A percentile compares a stretch with the other conserved stretches of the same genome.
Conservation (phyloP, 129 eudicot genomes). For the Sambucus nigra region DNA sequence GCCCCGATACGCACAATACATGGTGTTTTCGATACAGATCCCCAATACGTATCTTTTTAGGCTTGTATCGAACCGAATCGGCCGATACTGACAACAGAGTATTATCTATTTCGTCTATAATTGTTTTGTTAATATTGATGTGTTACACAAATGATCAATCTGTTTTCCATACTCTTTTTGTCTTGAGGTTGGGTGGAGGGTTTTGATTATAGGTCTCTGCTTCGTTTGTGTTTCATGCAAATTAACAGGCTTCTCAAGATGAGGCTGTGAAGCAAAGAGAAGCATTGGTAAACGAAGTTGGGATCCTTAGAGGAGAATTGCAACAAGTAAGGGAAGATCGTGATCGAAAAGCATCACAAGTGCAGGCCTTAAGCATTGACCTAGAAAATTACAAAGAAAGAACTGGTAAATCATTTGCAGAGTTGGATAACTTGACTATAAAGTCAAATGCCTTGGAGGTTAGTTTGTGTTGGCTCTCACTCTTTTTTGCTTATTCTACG, state of each 20-base stretch:
- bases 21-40: too few relatives aligned
- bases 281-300: constrained; percentile 29
- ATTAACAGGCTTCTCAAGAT: constrained; percentile 34
- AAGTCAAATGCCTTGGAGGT: constrained; percentile 46
- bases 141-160: background rate
- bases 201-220: background rate
- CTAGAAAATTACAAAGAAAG: constrained; percentile 23
- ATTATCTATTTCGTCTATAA: too few relatives aligned
- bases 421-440: constrained; percentile 16
- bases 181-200: too few relatives aligned
- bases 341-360: constrained; percentile 30
- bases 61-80: too few relatives aligned
- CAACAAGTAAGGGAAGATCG: constrained; percentile 58
- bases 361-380: constrained; percentile 33
- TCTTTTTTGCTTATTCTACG: background rate
- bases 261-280: constrained; percentile 51
- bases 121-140: too few relatives aligned
- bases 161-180: background rate
- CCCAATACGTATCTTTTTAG: too few relatives aligned
- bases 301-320: constrained; percentile 36
- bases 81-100: too few relatives aligned
- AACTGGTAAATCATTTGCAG: constrained; percentile 33
- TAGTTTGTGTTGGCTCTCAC: constrained; percentile 9
- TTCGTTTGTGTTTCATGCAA: background rate
- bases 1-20: too few relatives aligned